Conservation (phyloP, 2,329 filamentous ascomycete genomes). For the Dothideomycetes sp. region DNA sequence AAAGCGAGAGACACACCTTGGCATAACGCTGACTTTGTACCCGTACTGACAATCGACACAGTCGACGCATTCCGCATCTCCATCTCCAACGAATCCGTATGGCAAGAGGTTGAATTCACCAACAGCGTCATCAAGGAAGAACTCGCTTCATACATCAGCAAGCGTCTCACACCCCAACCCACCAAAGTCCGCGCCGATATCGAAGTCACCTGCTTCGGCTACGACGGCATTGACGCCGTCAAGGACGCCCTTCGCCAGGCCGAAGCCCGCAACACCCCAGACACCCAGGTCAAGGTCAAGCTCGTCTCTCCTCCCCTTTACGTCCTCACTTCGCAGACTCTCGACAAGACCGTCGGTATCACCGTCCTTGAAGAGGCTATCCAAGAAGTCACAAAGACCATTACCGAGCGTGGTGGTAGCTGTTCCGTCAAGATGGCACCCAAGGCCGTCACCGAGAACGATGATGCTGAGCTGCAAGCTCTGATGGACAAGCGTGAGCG, state of each 20-base stretch:
- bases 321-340: slow-evolving; percentile 86
- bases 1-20: too few relatives aligned
- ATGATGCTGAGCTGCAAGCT: slow-evolving; percentile 91
- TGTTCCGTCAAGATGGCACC: slow-evolving; percentile 95
- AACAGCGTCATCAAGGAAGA: slow-evolving; percentile 79
- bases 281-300: slow-evolving; percentile 95
- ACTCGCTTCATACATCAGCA: slow-evolving; percentile 89
- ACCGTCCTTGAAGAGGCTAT: slow-evolving; percentile 80
- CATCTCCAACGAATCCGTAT: slow-evolving; percentile 95
- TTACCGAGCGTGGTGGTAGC: slow-evolving; percentile 66
- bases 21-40: too few relatives aligned
- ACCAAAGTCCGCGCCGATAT: slow-evolving; percentile 98
- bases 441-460: slow-evolving; percentile 97
- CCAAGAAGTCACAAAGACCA: slow-evolving; percentile 71
- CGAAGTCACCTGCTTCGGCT: slow-evolving; percentile 82
- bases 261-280: slow-evolving; percentile 82
- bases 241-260: slow-evolving; percentile 86
- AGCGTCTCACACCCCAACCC: slow-evolving; percentile 94
- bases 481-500: slow-evolving; percentile 98
- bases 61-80: slow-evolving; percentile 98
- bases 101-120: slow-evolving; percentile 86
- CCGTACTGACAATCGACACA: too few relatives aligned
- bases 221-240: slow-evolving; percentile 96
- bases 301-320: slow-evolving; percentile 97
- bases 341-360: slow-evolving; percentile 87